Evolutionary conservation across 257 asterid genomes (phyloP), one percentile per base, ranked within the genome.

Genomic region (Parsonsia alboflavescens): DNA sequence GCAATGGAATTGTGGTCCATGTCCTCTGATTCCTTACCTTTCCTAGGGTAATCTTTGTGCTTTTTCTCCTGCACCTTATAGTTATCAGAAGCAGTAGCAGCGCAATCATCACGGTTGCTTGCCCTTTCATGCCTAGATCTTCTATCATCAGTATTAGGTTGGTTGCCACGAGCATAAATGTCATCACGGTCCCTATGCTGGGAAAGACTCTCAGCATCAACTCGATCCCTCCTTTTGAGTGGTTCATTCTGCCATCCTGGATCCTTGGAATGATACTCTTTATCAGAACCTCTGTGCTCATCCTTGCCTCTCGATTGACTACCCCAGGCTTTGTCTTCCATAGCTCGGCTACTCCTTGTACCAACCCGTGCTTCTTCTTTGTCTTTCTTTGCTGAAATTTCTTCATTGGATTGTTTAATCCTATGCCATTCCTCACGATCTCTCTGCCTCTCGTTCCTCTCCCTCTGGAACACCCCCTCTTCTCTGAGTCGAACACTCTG

Each of bases 341-440:
- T 62, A 77, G 85, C 80, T 75, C 93, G 89, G 16, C 85, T 89
- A 79, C 87, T 84, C 77, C 96, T 87, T 84, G 78, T 69, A 50
- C 76, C 86, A 24, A 88, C 80, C 72, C 87, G 86, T 39, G 80
- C 76, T 78, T 88, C 97, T 80, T 87, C 97, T 83, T 93, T 90
- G 67, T 88, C 97, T 85, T 90, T 85, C 89, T 89, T 90, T 6
- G 86, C 75, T 44, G 76, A 75, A 76, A 78, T 69, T 59, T 93
- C 96, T 83, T 89, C 97, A 79, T 73, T 89, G 42, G 85, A 65
- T 64, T 82, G 90, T 80, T 90, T 92, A 77, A 67, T 76, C 82
- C 94, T 89, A 78, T 89, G 83, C 94, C 98, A 88, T 67, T 91
- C 98, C 76, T 89, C 97, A 76, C 90, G 92, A 49, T 89, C 98